Evolutionary conservation across 495 filamentous ascomycete genomes (phyloP), one percentile per base, ranked within the genome.

Genomic region (Hyaloscypha hepaticicola): DNA sequence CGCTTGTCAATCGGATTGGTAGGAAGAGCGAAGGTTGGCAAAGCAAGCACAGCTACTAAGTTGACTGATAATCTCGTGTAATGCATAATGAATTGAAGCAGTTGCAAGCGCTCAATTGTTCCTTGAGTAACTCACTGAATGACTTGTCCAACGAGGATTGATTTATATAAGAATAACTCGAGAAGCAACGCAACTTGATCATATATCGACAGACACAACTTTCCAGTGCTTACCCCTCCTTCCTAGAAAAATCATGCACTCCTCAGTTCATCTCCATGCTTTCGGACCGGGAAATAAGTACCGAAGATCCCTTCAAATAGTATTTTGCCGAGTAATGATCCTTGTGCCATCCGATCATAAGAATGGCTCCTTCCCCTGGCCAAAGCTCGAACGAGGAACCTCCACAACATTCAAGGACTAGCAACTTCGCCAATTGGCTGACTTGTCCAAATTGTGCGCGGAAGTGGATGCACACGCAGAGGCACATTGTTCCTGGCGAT

Each of bases 21-120:
- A 49, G 69, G 69, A 53, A 67, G 21, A 16, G 66, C 69, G 14
- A 68, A 5, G n/a, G 34, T 31, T 25, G 49, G 8, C 9, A 31
- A 29, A n/a, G 41, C 60, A 49, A 66, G 60, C 19, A 67, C 28
- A 34, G 48, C 63, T 21, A 58, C 21, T 49, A 58, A 25, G 22
- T 33, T 12, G 24, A 55, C 2, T 21, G 60, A n/a, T 9, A 60
- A 50, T 41, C 28, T 60, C 27, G 49, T 65, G 55, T 45, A 63
- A 58, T 64, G 59, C 69, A 71, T 71, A 25, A 11, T 56, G 9
- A 34, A 50, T 33, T 52, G 16, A n/a, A 33, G n/a, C 3, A 57
- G 12, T 33, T 57, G 7, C 53, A 57, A 34, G 3, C 53, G 31
- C 16, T 24, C 28, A 53, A 28, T 24, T 45, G 12, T 45, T 45